Conservation (phyloP, 805 yeast species). For the Ogataea ramenticola region DNA sequence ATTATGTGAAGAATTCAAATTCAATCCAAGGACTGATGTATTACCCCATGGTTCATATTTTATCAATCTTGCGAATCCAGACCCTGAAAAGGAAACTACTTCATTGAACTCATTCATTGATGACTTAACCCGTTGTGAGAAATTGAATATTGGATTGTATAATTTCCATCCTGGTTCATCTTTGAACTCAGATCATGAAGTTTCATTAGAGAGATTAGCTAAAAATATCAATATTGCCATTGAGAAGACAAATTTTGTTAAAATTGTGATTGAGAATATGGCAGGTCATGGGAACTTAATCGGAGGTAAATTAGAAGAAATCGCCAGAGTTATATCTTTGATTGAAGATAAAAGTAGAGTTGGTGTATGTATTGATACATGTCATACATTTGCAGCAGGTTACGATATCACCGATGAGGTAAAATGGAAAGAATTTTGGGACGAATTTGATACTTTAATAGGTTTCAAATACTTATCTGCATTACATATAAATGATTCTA, state of each 20-base stretch:
- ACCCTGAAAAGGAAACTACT: constrained; percentile 65
- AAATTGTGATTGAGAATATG: constrained; percentile 91
- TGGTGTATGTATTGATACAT: constrained; percentile 96
- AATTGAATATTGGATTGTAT: constrained; percentile 73
- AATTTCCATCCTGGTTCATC: constrained; percentile 94
- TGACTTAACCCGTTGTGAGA: constrained; percentile 83
- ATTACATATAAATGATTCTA: constrained; percentile 89
- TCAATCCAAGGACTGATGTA: constrained; percentile 69
- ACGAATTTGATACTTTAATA: constrained; percentile 59
- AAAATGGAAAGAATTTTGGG: constrained; percentile 62
- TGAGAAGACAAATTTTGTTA: constrained; percentile 66
- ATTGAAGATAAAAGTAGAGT: constrained; percentile 77
- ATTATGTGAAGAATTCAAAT: constrained; percentile 55
- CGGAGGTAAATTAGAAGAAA: constrained; percentile 74
- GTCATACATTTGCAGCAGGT: constrained; percentile 96
- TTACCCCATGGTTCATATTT: constrained; percentile 94
- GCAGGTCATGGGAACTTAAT: constrained; percentile 93
- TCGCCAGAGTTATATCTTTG: constrained; percentile 63
- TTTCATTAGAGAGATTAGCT: constrained; percentile 66
- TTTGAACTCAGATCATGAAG: constrained; percentile 55
- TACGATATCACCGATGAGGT: constrained; percentile 68
- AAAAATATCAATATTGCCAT: constrained; percentile 74
- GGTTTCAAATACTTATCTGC: constrained; percentile 75
- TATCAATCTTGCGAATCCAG: constrained; percentile 90
- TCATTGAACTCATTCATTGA: constrained; percentile 76